phyloP scores from a whole-genome alignment of 805 yeast species.

The Monosporozyma solicola region DNA sequence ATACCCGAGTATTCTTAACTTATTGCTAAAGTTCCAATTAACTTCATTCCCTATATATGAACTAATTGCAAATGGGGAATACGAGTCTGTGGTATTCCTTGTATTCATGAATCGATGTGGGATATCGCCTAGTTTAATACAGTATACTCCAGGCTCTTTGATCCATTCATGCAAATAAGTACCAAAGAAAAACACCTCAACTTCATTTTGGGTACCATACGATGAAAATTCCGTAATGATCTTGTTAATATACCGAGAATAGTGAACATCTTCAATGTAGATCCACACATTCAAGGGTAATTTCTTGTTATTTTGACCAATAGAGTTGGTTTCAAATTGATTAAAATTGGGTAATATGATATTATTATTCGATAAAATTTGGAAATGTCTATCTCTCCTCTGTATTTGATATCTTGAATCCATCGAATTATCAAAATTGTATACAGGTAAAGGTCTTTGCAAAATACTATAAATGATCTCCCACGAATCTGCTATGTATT shows the following conservation, averaged over 20 bases:
- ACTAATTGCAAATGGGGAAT: constrained; percentile 20
- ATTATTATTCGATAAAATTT: neutral
- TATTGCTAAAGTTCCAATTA: constrained; percentile 22
- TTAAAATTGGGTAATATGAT: constrained; percentile 2
- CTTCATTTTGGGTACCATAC: constrained; percentile 5
- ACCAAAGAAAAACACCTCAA: constrained; percentile 9
- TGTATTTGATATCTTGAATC: neutral
- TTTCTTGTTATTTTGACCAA: neutral
- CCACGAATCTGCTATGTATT: constrained; percentile 18
- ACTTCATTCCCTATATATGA: constrained; percentile 12
- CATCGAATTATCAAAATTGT: constrained; percentile 2
- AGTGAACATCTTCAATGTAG: constrained; percentile 8
- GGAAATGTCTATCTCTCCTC: constrained; percentile 3
- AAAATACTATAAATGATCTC: constrained; percentile 12
- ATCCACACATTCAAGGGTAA: constrained; percentile 17
- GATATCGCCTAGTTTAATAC: constrained; percentile 14
- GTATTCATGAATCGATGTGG: constrained; percentile 7
- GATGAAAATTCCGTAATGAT: constrained; percentile 12
- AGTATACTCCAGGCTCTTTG: constrained; percentile 15
- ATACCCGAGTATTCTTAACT: constrained; percentile 21
- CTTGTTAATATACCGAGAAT: constrained; percentile 8
- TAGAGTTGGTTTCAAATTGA: neutral
- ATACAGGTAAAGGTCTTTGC: constrained; percentile 2
- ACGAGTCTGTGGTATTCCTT: constrained; percentile 2
- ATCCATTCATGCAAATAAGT: constrained; percentile 15